These are phyloP conservation scores for Citrullus colocynthis DNA, from an alignment of 306 rosid species.

Conservation along the genomic window DNA sequence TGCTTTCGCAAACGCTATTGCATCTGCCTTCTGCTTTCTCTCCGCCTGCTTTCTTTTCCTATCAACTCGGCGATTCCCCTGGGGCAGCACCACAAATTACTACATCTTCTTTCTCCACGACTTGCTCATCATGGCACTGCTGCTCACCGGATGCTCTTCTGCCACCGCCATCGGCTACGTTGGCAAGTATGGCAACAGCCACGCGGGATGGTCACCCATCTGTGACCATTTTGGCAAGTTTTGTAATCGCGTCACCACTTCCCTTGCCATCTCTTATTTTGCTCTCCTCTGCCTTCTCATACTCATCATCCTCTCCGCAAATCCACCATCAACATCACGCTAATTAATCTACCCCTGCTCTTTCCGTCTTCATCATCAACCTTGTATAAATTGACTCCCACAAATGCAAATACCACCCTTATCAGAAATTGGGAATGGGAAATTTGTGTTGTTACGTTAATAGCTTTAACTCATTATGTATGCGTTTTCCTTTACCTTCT, in stretches of 20 bases:
- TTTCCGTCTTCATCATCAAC: no score
- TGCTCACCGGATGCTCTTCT: conserved; percentile 32
- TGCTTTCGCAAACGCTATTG: conserved; percentile 33
- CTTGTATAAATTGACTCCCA: no score
- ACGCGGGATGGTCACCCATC: conserved; percentile 38
- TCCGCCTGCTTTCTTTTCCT: conserved; percentile 12
- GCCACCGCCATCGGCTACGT: conserved; percentile 37
- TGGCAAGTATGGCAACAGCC: conserved; percentile 38
- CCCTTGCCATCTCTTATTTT: conserved; percentile 36
- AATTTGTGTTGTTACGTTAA: no score
- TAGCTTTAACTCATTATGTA: not conserved
- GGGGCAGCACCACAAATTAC: not conserved
- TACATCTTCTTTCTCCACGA: conserved; percentile 37
- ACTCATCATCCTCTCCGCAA: conserved; percentile 25
- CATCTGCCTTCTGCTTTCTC: conserved; percentile 20
- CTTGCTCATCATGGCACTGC: conserved; percentile 21
- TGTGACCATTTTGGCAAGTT: conserved; percentile 28
- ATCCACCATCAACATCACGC: not conserved
- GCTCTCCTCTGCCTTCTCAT: conserved; percentile 20
- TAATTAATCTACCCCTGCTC: no score
- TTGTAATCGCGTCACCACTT: conserved; percentile 17
- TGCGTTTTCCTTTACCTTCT: not conserved
- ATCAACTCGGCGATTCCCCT: conserved; percentile 8
- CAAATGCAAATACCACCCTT: no score
- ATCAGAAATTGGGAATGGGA: no score